phyloP scores from a whole-genome alignment of 352 stramenopile species.

The Pythium plurisporium region DNA sequence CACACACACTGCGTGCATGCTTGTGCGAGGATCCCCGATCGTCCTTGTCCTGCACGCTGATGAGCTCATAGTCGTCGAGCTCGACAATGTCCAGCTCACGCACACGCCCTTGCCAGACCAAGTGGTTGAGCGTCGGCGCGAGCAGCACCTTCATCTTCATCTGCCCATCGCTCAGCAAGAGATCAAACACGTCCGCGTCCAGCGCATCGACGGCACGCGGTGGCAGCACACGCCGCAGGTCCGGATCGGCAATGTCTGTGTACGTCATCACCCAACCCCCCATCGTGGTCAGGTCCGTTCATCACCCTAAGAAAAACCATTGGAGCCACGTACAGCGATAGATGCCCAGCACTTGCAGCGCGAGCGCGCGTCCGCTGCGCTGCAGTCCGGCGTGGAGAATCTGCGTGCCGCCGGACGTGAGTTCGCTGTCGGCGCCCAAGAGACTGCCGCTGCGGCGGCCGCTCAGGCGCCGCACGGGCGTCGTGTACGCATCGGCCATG shows the following conservation, averaged over 20 bases:
- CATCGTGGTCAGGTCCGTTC: too few species aligned
- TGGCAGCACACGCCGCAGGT: constrained; percentile 31
- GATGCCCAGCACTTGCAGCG: constrained; percentile 50
- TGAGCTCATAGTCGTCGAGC: constrained; percentile 27
- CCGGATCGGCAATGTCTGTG: constrained; percentile 58
- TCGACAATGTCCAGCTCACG: constrained; percentile 29
- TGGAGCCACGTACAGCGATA: constrained; percentile 57
- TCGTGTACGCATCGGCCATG: not conserved
- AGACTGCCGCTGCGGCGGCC: constrained; percentile 5
- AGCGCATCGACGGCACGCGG: not conserved
- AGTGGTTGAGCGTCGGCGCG: constrained; percentile 27
- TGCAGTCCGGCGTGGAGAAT: constrained; percentile 21
- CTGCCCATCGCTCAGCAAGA: constrained; percentile 56
- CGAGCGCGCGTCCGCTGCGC: constrained; percentile 11
- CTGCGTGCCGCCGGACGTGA: constrained; percentile 41
- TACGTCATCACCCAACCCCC: too few species aligned
- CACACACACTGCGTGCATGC: constrained; percentile 11
- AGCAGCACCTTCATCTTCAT: constrained; percentile 53
- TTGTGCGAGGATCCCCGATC: too few species aligned
- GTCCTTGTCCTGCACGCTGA: constrained; percentile 11
- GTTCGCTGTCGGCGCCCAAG: constrained; percentile 11
- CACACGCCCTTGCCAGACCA: constrained; percentile 38
- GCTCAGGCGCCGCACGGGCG: constrained; percentile 7
- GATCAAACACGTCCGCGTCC: constrained; percentile 47
- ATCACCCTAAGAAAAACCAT: too few species aligned